Evolutionary conservation across 164 flowering plant genomes (phyloP).

Genomic region (Saururus chinensis): DNA sequence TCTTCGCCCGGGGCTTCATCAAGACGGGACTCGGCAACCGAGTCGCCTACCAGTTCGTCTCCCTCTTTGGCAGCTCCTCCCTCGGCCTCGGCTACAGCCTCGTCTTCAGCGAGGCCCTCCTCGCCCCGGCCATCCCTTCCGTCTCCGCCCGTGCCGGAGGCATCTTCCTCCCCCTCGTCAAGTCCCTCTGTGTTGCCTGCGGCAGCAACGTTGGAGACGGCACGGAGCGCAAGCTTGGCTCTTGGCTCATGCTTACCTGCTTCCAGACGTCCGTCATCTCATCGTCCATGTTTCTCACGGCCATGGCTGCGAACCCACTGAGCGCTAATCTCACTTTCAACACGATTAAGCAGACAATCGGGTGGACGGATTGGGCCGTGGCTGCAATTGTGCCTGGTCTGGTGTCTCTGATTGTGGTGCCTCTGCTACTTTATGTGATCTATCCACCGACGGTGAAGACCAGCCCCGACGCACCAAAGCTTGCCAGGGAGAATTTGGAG

Average conservation of each 20-base stretch:
- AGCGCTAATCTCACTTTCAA: slow-evolving; percentile 60
- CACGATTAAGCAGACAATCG: slow-evolving; percentile 57
- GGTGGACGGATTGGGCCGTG: slow-evolving; percentile 92
- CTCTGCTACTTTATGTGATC: slow-evolving; percentile 59
- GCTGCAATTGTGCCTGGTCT: slow-evolving; percentile 91
- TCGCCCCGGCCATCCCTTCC: slow-evolving; percentile 87
- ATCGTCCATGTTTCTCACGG: slow-evolving; percentile 84
- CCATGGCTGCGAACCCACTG: slow-evolving; percentile 92
- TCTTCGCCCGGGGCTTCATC: slow-evolving; percentile 86
- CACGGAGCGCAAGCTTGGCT: slow-evolving; percentile 59
- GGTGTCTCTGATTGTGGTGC: slow-evolving; percentile 69
- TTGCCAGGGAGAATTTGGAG: slow-evolving; percentile 74
- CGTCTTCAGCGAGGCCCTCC: slow-evolving; percentile 76
- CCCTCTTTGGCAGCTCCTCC: slow-evolving; percentile 62
- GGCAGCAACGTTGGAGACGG: slow-evolving; percentile 89
- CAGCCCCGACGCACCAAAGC: slow-evolving; percentile 88
- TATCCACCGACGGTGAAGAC: slow-evolving; percentile 81
- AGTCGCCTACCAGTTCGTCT: slow-evolving; percentile 79
- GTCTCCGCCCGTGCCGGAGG: slow-evolving; percentile 91
- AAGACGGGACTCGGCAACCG: slow-evolving; percentile 90
- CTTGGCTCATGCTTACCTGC: slow-evolving; percentile 91
- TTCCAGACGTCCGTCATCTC: slow-evolving; percentile 88
- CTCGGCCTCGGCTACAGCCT: slow-evolving; percentile 80
- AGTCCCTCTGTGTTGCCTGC: slow-evolving; percentile 78
- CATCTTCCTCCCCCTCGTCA: slow-evolving; percentile 73